A percentile compares a stretch with the other conserved stretches of the same genome.
Conservation (phyloP, 2,329 filamentous ascomycete species). For the Lojkania enalia region DNA sequence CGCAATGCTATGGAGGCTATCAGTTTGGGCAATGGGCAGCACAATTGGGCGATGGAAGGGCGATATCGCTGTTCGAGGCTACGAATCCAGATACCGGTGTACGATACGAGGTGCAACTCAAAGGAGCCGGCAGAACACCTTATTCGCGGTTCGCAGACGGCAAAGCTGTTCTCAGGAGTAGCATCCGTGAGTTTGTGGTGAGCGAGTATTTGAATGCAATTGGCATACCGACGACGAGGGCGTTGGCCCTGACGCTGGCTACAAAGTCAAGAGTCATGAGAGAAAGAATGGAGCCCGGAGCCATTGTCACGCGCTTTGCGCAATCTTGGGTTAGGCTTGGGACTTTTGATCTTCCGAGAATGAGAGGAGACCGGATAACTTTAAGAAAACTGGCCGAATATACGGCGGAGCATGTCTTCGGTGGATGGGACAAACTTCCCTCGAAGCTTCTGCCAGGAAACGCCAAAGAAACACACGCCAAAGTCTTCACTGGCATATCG, state of each 20-base stretch:
- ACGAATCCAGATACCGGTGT: constrained; percentile 72
- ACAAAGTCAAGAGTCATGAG: constrained; percentile 73
- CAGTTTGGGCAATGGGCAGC: constrained; percentile 83
- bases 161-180: constrained; percentile 87
- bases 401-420: constrained; percentile 82
- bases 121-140: constrained; percentile 89
- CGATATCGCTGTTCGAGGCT: constrained; percentile 90
- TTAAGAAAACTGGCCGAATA: constrained; percentile 79
- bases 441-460: constrained; percentile 54
- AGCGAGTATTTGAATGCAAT: constrained; percentile 87
- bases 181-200: constrained; percentile 91
- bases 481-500: constrained; percentile 53
- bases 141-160: constrained; percentile 97
- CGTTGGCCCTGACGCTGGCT: constrained; percentile 77
- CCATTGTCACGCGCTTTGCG: constrained; percentile 89
- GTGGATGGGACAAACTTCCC: constrained; percentile 84
- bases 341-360: constrained; percentile 91
- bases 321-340: constrained; percentile 90
- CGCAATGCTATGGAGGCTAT: constrained; percentile 91
- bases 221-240: constrained; percentile 82
- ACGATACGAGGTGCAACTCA: constrained; percentile 89
- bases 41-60: constrained; percentile 90
- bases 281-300: constrained; percentile 84
- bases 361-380: constrained; percentile 75
- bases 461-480: constrained; percentile 53